Evolutionary conservation across 306 rosid genomes (phyloP).

Genomic region (Trifolium subterraneum): DNA sequence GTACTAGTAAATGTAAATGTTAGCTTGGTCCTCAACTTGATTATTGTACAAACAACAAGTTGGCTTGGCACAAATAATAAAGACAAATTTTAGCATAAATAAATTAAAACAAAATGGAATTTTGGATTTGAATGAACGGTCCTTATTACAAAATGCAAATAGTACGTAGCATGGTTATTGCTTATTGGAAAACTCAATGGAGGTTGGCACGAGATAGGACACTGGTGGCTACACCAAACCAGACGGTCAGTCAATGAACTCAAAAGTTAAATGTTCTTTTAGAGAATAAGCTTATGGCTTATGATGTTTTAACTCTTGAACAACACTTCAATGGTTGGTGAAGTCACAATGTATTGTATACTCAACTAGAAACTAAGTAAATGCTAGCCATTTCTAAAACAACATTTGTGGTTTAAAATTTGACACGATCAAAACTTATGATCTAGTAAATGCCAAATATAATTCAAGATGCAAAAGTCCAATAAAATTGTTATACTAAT

Average conservation of each 20-base stretch:
- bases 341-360: too few relatives aligned
- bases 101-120: background rate
- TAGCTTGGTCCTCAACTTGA: background rate
- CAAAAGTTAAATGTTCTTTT: background rate
- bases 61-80: background rate
- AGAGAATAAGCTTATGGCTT: background rate
- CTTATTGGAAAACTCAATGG: background rate
- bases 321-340: background rate
- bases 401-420: too few relatives aligned
- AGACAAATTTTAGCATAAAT: background rate
- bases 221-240: background rate
- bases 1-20: too few relatives aligned
- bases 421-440: too few relatives aligned
- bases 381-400: background rate
- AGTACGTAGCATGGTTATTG: background rate
- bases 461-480: too few relatives aligned
- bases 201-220: slow-evolving; percentile 19
- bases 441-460: too few relatives aligned
- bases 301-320: background rate
- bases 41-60: background rate
- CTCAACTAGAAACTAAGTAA: background rate
- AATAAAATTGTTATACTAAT: too few relatives aligned
- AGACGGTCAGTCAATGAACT: background rate
- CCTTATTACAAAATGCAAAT: background rate
- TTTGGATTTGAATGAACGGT: background rate